Conservation (phyloP, 2,329 filamentous ascomycete species). For the Alternaria consortialis region DNA sequence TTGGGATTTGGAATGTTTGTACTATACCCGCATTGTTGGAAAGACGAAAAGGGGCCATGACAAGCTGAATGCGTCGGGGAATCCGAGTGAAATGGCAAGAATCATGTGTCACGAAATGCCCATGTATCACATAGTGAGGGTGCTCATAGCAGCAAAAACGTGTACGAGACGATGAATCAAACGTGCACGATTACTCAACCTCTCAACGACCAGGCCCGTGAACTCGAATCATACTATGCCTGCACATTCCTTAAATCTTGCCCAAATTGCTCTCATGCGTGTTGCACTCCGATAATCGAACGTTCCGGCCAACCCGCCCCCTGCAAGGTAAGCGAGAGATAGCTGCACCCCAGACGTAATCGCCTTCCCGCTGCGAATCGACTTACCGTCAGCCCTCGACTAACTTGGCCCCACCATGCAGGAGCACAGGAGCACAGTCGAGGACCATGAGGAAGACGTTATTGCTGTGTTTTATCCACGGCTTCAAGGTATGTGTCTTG, state of each 20-base stretch:
- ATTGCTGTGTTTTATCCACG: slow-evolving; percentile 84
- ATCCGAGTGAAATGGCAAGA: not conserved
- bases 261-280: slow-evolving; percentile 4
- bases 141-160: not conserved
- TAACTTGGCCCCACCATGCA: slow-evolving; percentile 38
- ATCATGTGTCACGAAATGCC: not conserved
- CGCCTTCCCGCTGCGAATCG: slow-evolving; percentile 10
- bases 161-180: slow-evolving; percentile 5
- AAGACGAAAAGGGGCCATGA: not conserved
- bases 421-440: slow-evolving; percentile 48
- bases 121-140: not conserved
- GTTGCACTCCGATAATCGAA: not conserved
- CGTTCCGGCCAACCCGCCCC: slow-evolving; percentile 7
- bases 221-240: not conserved
- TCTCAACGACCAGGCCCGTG: not conserved
- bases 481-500: slow-evolving; percentile 74
- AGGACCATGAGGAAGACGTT: slow-evolving; percentile 77
- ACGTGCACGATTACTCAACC: not conserved
- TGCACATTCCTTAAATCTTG: not conserved
- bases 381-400: slow-evolving; percentile 9
- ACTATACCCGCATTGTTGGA: slow-evolving; percentile 36
- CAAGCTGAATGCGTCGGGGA: not conserved
- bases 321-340: slow-evolving; percentile 24
- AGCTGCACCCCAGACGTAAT: slow-evolving; percentile 39
- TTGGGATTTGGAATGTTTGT: slow-evolving; percentile 30